Base-by-base conservation (phyloP, 306 rosid species). In the Quillaja saponaria region DNA sequence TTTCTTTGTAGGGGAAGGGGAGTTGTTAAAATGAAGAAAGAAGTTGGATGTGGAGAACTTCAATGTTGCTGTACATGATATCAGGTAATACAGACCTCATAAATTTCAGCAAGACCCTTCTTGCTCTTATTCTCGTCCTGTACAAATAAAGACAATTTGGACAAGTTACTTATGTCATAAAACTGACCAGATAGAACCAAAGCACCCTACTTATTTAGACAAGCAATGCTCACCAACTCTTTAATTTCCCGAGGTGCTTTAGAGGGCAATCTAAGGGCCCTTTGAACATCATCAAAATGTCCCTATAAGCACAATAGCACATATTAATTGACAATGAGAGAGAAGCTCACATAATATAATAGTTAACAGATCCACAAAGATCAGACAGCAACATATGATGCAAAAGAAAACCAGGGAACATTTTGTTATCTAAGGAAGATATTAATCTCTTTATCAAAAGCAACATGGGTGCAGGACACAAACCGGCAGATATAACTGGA, bases 81-180 rank as follows among this genome's bases (percentile, higher is more conserved):
- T 63, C 51, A 69, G 66, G 72, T 57, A 71, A 70, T 54, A 68
- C 87, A 12, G n/a, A 92, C 99, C 99, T 89, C 99, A 7, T 89
- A 89, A 61, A 89, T 48, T 38, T 89, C 95, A 47, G 85, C 95
- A 64, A 92, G 88, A 60, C 99, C 96, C 69, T 80, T 77, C 86
- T 87, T 83, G 89, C 87, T 92, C 80, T 87, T 92, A 75, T 74
- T 89, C 63, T 92, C 96, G 49, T 92, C 95, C 99, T 92, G 85
- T 55, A 72, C 39, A 62, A 55, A 61, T 35, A 58, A 44, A 48
- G 53, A 73, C 60, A 15, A 59, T 2, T 39, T 71, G 61, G 33
- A 49, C 35, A 49, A 67, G 72, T 70, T 38, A 76, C 53, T 45
- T 40, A 47, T 31, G 53, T 35, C 12, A 12, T n/a, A 56, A 64